These are phyloP conservation scores for Ceratobasidium sp. DNA, from an alignment of 1,284 basidiomycete genomes.

Conservation along the genomic window DNA sequence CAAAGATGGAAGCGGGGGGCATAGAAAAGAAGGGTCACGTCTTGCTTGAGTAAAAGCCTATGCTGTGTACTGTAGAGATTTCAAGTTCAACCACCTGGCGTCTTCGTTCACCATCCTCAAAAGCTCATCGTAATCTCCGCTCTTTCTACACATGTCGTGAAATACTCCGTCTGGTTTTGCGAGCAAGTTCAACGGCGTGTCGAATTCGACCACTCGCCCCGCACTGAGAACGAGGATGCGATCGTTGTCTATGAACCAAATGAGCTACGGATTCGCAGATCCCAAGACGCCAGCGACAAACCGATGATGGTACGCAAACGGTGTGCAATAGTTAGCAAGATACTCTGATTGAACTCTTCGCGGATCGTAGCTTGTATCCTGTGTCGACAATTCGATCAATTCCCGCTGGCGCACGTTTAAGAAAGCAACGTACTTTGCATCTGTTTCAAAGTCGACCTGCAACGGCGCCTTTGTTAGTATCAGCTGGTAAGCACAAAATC, in stretches of 20 bases:
- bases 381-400: background rate
- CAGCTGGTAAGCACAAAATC: background rate
- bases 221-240: constrained; percentile 50
- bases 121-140: constrained; percentile 48
- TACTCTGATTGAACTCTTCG: constrained; percentile 75
- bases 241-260: constrained; percentile 72
- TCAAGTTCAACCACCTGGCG: background rate
- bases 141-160: constrained; percentile 56
- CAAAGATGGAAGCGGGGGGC: constrained; percentile 78
- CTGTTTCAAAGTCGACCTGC: constrained; percentile 67
- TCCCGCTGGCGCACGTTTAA: background rate
- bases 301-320: constrained; percentile 45
- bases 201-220: constrained; percentile 54
- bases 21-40: constrained; percentile 42
- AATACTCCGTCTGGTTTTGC: constrained; percentile 55
- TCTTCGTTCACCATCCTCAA: constrained; percentile 1
- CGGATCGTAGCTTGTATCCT: constrained; percentile 82
- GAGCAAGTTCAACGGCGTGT: constrained; percentile 55
- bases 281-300: too few species aligned
- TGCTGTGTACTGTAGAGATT: background rate
- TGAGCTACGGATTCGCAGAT: too few species aligned
- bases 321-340: constrained; percentile 70
- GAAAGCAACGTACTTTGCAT: constrained; percentile 28
- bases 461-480: background rate
- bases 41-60: background rate